Conservation (phyloP, 495 filamentous ascomycete species). For the Xylaria nigripes region DNA sequence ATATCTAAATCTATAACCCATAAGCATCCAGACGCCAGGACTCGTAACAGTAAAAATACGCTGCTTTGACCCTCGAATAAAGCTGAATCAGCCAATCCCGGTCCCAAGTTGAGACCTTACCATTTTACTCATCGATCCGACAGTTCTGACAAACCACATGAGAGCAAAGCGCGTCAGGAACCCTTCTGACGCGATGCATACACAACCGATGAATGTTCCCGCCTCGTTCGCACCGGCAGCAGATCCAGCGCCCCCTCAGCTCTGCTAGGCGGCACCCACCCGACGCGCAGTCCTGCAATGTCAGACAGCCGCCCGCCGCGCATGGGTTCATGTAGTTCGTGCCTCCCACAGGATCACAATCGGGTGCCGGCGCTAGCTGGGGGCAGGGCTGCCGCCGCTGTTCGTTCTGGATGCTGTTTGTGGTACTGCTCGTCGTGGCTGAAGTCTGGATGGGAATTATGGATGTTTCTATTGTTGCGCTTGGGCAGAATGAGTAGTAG, state of each 20-base stretch:
- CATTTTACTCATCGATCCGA: conserved; percentile 3
- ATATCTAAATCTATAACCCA: too few species aligned
- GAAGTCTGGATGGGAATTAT: background rate
- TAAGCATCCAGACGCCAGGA: too few species aligned
- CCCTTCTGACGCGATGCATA: conserved; percentile 25
- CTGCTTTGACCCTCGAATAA: too few species aligned
- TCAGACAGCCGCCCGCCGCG: conserved; percentile 34
- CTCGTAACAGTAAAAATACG: too few species aligned
- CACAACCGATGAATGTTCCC: conserved; percentile 34
- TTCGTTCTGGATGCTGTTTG: background rate
- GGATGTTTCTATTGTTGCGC: conserved; percentile 12
- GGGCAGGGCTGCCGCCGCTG: conserved; percentile 17
- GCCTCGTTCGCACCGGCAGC: conserved; percentile 35
- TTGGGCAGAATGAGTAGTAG: conserved; percentile 33
- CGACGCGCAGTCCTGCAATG: conserved; percentile 33
- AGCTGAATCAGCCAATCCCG: too few species aligned
- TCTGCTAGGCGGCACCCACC: conserved; percentile 37
- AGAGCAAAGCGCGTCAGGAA: conserved; percentile 39
- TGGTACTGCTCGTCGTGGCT: background rate
- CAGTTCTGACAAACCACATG: conserved; percentile 22
- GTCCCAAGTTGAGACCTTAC: too few species aligned
- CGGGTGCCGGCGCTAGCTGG: conserved; percentile 13
- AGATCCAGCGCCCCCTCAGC: conserved; percentile 35
- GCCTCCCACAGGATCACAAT: conserved; percentile 22
- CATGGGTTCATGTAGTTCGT: conserved; percentile 35